Evolutionary conservation across 129 eudicot species (phyloP).

Genomic region (Calendula officinalis): DNA sequence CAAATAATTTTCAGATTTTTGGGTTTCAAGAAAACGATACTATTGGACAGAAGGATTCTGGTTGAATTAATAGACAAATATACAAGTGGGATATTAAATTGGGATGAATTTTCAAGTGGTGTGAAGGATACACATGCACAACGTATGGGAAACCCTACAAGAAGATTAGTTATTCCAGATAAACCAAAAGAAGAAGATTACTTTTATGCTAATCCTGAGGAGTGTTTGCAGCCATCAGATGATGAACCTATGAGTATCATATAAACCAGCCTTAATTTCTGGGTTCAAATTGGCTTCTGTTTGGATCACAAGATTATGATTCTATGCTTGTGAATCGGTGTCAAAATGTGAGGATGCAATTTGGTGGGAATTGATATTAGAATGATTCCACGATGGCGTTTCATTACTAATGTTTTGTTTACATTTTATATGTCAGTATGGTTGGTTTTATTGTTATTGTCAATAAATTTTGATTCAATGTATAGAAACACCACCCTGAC

Average conservation of each 20-base stretch:
- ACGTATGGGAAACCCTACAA: conserved; percentile 81
- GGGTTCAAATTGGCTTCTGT: not conserved
- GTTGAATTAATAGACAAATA: conserved; percentile 88
- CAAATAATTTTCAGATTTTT: conserved; percentile 49
- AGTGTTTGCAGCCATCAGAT: conserved; percentile 66
- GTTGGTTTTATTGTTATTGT: conserved; percentile 21
- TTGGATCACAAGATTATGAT: conserved; percentile 18
- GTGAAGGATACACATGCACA: conserved; percentile 70
- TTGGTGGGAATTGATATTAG: conserved; percentile 24
- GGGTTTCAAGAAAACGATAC: conserved; percentile 84
- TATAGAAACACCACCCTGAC: conserved; percentile 37
- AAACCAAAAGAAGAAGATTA: conserved; percentile 96
- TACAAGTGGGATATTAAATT: conserved; percentile 50
- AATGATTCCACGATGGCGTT: conserved; percentile 17
- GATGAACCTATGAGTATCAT: conserved; percentile 50
- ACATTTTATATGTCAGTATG: conserved; percentile 22
- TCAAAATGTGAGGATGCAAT: conserved; percentile 5
- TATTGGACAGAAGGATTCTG: conserved; percentile 65
- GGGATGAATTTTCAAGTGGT: conserved; percentile 83
- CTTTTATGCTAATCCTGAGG: conserved; percentile 87
- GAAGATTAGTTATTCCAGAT: conserved; percentile 77
- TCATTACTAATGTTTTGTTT: conserved; percentile 23
- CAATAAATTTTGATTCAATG: conserved; percentile 31
- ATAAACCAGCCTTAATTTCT: not conserved
- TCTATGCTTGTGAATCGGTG: not conserved